phyloP scores from a whole-genome alignment of 768 basidiomycete species.

The Clavaria fumosa region DNA sequence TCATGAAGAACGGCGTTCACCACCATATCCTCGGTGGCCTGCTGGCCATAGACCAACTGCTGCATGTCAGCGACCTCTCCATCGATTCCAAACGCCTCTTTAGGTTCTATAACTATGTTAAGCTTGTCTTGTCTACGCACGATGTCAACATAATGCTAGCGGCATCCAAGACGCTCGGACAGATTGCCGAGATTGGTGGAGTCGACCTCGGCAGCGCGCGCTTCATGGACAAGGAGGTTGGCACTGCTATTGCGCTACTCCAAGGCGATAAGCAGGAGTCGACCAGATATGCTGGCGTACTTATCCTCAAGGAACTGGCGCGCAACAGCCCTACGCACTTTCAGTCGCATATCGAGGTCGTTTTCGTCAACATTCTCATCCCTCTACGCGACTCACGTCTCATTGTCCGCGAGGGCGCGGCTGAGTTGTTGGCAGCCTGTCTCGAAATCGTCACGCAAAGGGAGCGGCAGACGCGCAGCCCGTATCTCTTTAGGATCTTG shows the following conservation, averaged over 20 bases:
- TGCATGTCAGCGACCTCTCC: slow-evolving; percentile 67
- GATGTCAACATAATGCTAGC: slow-evolving; percentile 91
- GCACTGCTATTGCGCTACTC: slow-evolving; percentile 65
- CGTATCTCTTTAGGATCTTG: slow-evolving; percentile 68
- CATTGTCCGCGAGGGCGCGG: slow-evolving; percentile 85
- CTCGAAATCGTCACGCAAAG: slow-evolving; percentile 72
- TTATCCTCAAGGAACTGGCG: slow-evolving; percentile 89
- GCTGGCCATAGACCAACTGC: slow-evolving; percentile 58
- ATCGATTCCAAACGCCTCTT: slow-evolving; percentile 71
- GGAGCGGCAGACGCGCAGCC: slow-evolving; percentile 48
- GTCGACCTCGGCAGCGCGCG: slow-evolving; percentile 72
- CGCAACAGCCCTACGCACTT: slow-evolving; percentile 79
- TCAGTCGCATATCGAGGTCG: slow-evolving; percentile 71
- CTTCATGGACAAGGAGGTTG: slow-evolving; percentile 84
- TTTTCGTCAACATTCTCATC: slow-evolving; percentile 86
- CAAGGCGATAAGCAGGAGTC: slow-evolving; percentile 65
- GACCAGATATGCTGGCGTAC: slow-evolving; percentile 82
- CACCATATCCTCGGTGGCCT: slow-evolving; percentile 78
- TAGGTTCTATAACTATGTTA: slow-evolving; percentile 86
- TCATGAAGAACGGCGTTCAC: slow-evolving; percentile 67
- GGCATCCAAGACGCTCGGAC: slow-evolving; percentile 83
- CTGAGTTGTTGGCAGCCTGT: slow-evolving; percentile 85
- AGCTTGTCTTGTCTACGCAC: slow-evolving; percentile 76
- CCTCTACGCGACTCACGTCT: slow-evolving; percentile 81
- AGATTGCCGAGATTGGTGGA: slow-evolving; percentile 74